Evolutionary conservation across 116 monocot species (phyloP), one percentile per base, ranked within the genome.

Genomic region (Papilionanthe hybrid): DNA sequence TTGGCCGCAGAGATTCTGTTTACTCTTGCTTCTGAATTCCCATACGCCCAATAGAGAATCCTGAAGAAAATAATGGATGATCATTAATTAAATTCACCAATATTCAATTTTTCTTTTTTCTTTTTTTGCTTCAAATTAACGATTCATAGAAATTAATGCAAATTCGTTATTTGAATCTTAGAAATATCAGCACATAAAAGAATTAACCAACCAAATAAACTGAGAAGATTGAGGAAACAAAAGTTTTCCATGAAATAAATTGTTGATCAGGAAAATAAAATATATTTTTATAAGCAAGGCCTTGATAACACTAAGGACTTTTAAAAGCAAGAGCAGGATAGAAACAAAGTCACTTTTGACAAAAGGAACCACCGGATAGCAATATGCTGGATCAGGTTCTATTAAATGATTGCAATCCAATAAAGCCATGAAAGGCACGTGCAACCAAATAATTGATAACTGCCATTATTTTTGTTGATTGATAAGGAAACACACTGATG

Each of bases 1-100:
- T 5, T 43, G 50, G 76, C 80, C 77, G 76, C 84, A 79, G 57
- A 80, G 85, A 9, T 85, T 80, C 75, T 90, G 80, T 5, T 82
- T 87, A 47, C 88, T 93, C 84, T 93, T 93, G 83, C 93, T 90
- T 85, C 84, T 88, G 72, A 90, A 90, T 60, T 72, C 81, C 90
- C 90, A 93, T 1, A 73, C 58, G 18, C 93, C 93, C 43, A 93
- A 19, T 77, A 23, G 15, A n/a, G 42, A 76, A 74, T 82, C 78
- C 89, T 91, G 78, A 20, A 30, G 28, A 1, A 69, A 69, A 69
- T 0, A 28, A 37, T 32, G 5, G 69, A 69, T 60, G 25, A 65
- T 7, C 22, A 23, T 23, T 25, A 65, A 65, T 63, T 63, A 25
- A 60, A 22, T 63, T 63, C 63, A 5, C 63, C n/a, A 20, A 22